Evolutionary conservation across 768 basidiomycete species (phyloP), one percentile per base, ranked within the genome.

Genomic region (Boletus rex-veris): DNA sequence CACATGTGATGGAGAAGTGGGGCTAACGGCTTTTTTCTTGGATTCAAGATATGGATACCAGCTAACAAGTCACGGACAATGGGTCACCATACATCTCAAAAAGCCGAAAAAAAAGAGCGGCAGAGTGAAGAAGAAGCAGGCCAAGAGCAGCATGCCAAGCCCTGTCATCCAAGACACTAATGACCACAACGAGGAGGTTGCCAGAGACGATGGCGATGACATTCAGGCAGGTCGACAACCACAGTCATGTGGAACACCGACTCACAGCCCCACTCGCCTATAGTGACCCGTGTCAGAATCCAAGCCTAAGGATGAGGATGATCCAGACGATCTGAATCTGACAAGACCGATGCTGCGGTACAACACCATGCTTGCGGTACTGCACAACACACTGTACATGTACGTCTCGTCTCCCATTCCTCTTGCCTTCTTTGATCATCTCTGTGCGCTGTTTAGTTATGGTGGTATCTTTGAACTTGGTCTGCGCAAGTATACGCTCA

Each of bases 401-500:
- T 91, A 52, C 19, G 88, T 52, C 24, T 33, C 8, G 6, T 33
- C 31, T 33, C 21, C 4, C n/a, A 5, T 7, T n/a, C 47, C 43
- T 37, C 15, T 15, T 12, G 37, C 16, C 37, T 11, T 0, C 48
- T 52, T 33, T 33, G 31, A 33, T 33, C 7, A 33, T 33, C 8
- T 33, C 31, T 33, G 31, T 7, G 8, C 8, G 31, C 4, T 31
- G 4, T 47, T 54, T 35, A 90, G 90, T 51, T 95, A 95, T 62
- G 92, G 93, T 10, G 92, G 93, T 0, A 95, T 95, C n/a, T 88
- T 83, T 60, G 94, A 96, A 69, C 78, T 82, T 14, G 88, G 90
- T 0, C 77, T 86, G 12, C 80, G 83, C 21, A 92, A 96, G 69
- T 93, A 89, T 60, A 95, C 92, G 0, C 75, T 96, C 6, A 91